Evolutionary conservation across 192 early-diverging fungal genomes (phyloP).

Genomic region (Phlyctochytrium planicorne): DNA sequence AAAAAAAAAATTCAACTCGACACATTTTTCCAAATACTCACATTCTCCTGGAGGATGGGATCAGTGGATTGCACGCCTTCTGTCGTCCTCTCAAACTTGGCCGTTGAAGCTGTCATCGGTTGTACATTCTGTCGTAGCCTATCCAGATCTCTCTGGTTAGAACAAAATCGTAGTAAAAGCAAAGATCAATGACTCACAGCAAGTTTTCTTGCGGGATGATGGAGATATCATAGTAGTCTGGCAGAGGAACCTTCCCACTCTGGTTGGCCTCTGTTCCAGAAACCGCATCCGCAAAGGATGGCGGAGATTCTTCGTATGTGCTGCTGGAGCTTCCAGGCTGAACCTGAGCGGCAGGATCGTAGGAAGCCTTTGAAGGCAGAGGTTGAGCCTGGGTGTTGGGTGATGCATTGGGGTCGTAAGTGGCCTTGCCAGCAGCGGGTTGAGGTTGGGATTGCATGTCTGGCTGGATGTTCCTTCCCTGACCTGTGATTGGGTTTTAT

Average conservation of each 20-base stretch:
- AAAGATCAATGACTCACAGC: background rate
- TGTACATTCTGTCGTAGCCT: background rate
- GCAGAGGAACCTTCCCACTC: background rate
- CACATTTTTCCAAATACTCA: slow-evolving; percentile 1
- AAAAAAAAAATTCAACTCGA: background rate
- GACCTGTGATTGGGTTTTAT: too few species aligned
- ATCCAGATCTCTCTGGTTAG: too few species aligned
- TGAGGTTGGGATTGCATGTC: too few species aligned
- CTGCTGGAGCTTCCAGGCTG: too few species aligned
- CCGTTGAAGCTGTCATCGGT: background rate
- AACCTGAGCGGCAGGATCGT: too few species aligned
- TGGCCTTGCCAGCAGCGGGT: too few species aligned
- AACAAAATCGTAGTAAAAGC: background rate
- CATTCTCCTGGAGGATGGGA: background rate
- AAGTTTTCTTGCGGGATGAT: background rate
- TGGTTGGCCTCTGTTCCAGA: background rate
- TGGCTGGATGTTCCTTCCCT: too few species aligned
- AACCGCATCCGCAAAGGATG: background rate
- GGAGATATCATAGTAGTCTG: slow-evolving; percentile 2
- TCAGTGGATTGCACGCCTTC: background rate
- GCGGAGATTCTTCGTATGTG: too few species aligned
- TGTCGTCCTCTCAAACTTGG: background rate
- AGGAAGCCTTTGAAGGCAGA: too few species aligned
- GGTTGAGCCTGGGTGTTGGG: too few species aligned
- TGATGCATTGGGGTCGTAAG: too few species aligned